Evolutionary conservation across 2,329 filamentous ascomycete genomes (phyloP), one percentile per base, ranked within the genome.

Genomic region (Akanthomyces dipterigenus): DNA sequence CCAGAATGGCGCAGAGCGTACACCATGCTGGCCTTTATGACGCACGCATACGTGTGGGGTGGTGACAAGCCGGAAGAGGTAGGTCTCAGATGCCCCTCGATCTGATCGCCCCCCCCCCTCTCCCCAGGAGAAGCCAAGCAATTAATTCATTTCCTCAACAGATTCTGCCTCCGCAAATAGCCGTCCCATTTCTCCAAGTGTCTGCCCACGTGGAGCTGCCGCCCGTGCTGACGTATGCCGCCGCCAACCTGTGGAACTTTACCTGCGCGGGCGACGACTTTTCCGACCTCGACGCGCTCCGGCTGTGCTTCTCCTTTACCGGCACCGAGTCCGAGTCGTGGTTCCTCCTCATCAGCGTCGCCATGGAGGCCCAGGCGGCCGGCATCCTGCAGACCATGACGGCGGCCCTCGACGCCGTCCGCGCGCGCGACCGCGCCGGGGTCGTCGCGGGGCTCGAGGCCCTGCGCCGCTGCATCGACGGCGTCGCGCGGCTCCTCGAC

Each of bases 11-110:
- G 88, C 65, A 81, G 92, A 66, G 91, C 91, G 60, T 96, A 96
- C 72, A 82, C 87, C 3, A 80, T 96, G 8, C 78, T 97, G 46
- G 85, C 83, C 0, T 95, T 96, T 69, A 82, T 96, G 60, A 81
- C 90, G 1, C 91, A 98, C 73, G 88, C 85, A 11, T 96, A 96
- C 73, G 86, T 97, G 22, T 98, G 93, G 93, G 91, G 91, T 61
- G 91, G 89, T 24, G 84, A 90, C 48, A 81, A 78, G 60, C 89
- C 92, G 2, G 80, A 82, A 63, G 89, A 95, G 76, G 90, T 91
- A 68, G 67, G 75, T 58, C 12, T 8, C 6, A 20, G 14, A 24
- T 38, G 24, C 6, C 22, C n/a, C 6, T 34, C 36, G 3, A 38
- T 16, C 3, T 16, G 12, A 38, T 3, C 14, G 11, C n/a, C n/a